These are phyloP conservation scores for Tremella fuciformis DNA, from an alignment of 768 basidiomycete species.

Conservation along the genomic window DNA sequence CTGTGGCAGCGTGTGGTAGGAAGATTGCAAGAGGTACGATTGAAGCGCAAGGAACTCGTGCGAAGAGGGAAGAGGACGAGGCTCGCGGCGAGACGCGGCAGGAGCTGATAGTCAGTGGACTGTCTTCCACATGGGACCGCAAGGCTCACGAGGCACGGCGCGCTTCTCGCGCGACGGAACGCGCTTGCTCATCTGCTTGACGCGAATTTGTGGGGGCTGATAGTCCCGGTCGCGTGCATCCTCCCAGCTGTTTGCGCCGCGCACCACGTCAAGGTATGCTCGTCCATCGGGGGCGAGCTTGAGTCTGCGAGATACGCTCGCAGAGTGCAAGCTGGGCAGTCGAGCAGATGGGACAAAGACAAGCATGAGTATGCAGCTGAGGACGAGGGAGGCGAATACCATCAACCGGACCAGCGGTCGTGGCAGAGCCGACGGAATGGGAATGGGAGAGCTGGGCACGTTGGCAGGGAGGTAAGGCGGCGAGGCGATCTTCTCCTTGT, in stretches of 20 bases:
- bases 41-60: slow-evolving; percentile 52
- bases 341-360: slow-evolving; percentile 31
- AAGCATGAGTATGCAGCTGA: slow-evolving; percentile 29
- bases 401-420: slow-evolving; percentile 35
- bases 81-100: not conserved
- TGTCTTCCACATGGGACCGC: not conserved
- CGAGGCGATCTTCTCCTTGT: slow-evolving; percentile 9
- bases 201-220: slow-evolving; percentile 34
- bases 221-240: slow-evolving; percentile 32
- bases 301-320: slow-evolving; percentile 28
- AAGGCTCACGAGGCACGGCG: not conserved
- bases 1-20: slow-evolving; percentile 36
- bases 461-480: slow-evolving; percentile 11
- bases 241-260: slow-evolving; percentile 15
- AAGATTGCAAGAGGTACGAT: slow-evolving; percentile 43
- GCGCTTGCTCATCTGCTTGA: slow-evolving; percentile 24
- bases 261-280: slow-evolving; percentile 24
- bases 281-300: slow-evolving; percentile 28
- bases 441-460: slow-evolving; percentile 16
- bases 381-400: slow-evolving; percentile 25
- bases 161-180: not conserved
- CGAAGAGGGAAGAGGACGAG: slow-evolving; percentile 32
- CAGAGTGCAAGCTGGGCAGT: slow-evolving; percentile 29
- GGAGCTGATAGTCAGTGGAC: not conserved
- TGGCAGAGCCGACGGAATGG: slow-evolving; percentile 27